Conservation (phyloP, 345 rosid genomes). For the Mercurialis annua region DNA sequence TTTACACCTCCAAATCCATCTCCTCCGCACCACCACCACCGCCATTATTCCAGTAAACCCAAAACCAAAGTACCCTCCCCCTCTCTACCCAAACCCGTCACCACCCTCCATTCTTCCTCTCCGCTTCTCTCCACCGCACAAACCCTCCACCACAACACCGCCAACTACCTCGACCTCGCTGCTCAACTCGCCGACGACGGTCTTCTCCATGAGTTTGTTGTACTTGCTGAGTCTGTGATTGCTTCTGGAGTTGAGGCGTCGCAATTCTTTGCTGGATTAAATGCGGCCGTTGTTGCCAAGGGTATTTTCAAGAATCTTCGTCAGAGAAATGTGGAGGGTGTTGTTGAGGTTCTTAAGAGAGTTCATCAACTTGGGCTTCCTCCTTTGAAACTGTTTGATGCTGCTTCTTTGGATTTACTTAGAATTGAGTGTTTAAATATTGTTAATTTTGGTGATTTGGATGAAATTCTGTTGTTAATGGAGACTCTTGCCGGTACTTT, state of each 20-base stretch:
- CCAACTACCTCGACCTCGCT: constrained; percentile 52
- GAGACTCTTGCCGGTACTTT: constrained; percentile 68
- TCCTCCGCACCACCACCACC: constrained; percentile 27
- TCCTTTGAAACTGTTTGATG: constrained; percentile 49
- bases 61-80: constrained; percentile 25
- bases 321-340: constrained; percentile 50
- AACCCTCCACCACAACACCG: constrained; percentile 20
- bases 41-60: constrained; percentile 28
- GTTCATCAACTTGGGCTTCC: constrained; percentile 53
- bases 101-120: constrained; percentile 26
- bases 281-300: constrained; percentile 38
- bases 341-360: constrained; percentile 50
- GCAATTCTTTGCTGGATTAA: constrained; percentile 45
- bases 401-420: constrained; percentile 38
- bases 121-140: constrained; percentile 33
- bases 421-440: constrained; percentile 53
- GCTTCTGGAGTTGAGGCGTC: constrained; percentile 51
- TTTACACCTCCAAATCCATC: constrained; percentile 27
- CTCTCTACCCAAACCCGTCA: constrained; percentile 24
- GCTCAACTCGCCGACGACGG: constrained; percentile 68
- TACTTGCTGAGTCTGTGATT: constrained; percentile 50
- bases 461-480: constrained; percentile 51
- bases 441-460: constrained; percentile 46
- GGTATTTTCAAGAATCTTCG: constrained; percentile 48
- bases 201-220: constrained; percentile 56